Evolutionary conservation across 2,329 filamentous ascomycete genomes (phyloP), one percentile per base, ranked within the genome.

Genomic region (Alternaria incomplexa): DNA sequence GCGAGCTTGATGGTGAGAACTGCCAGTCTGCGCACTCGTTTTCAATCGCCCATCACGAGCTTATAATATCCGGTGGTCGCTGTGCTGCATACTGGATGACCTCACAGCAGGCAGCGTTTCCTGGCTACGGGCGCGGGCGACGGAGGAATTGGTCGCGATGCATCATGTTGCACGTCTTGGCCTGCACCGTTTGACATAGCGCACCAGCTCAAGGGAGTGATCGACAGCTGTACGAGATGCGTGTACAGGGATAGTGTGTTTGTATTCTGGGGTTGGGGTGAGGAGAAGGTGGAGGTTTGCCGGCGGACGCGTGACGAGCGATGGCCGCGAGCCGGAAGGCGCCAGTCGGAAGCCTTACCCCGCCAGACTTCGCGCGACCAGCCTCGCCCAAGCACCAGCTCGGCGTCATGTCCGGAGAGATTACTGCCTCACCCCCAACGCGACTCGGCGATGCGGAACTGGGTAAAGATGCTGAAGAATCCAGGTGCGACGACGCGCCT

Each of bases 71-170:
- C 46, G 36, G 46, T 30, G 20, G 36, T 46, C 36, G 11, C 17
- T 36, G 6, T 45, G 5, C 22, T 56, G 25, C 28, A 56, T 50
- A 23, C 30, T 48, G 32, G 28, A 62, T 58, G 56, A 23, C 43
- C 40, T 40, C 9, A 32, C 28, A 17, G 17, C 28, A 40, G 20
- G 30, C 28, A 48, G 45, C 30, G 23, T 48, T 32, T 20, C 53
- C 43, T 30, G 2, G 43, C 43, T 50, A 48, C 58, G 36, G 36
- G 36, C 6, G 22, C 13, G 55, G 48, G 44, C 43, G 32, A 60
- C 61, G 61, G 61, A 55, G 50, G 25, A 63, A 63, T 63, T 60
- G 45, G 20, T 53, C 36, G 32, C 32, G 44, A 51, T 57, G 43
- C 55, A 47, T 28, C 15, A n/a, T 9, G 56, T 62, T 32, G 50